Percentiles rank a stretch among this genome's conserved stretches.
These are phyloP conservation scores for Marasmius sp. DNA, from an alignment of 1,284 basidiomycete species.

Conservation along the genomic window DNA sequence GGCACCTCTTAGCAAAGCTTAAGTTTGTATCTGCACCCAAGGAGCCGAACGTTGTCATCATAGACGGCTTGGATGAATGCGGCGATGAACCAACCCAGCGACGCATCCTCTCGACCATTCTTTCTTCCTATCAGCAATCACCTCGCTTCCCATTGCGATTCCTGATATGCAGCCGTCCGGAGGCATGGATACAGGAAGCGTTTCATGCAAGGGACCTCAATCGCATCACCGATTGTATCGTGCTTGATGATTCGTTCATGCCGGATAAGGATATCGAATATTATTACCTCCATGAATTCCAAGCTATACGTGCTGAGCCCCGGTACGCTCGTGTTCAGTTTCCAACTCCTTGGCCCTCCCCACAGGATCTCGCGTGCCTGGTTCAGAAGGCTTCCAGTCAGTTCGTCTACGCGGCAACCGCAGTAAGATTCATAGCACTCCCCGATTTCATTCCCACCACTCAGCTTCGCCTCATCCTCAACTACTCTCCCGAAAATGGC, in stretches of 20 bases:
- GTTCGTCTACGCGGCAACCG: slow-evolving; percentile 25
- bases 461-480: slow-evolving; percentile 21
- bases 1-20: too few species aligned
- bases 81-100: neutral
- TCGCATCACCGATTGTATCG: neutral
- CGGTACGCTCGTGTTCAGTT: neutral
- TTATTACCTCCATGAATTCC: neutral
- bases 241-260: neutral
- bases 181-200: slow-evolving; percentile 23
- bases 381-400: slow-evolving; percentile 22
- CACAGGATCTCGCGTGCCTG: slow-evolving; percentile 15
- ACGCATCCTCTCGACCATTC: neutral
- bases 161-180: slow-evolving; percentile 24
- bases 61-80: slow-evolving; percentile 9
- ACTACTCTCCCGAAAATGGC: neutral
- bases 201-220: neutral
- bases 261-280: neutral
- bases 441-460: slow-evolving; percentile 19
- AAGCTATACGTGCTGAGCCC: neutral
- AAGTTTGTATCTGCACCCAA: too few species aligned
- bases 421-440: slow-evolving; percentile 24
- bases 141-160: slow-evolving; percentile 21
- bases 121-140: neutral
- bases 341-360: slow-evolving; percentile 18
- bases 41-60: neutral